These are phyloP conservation scores for Pichia sp. DNA, from an alignment of 1,139 yeast species.

Conservation along the genomic window DNA sequence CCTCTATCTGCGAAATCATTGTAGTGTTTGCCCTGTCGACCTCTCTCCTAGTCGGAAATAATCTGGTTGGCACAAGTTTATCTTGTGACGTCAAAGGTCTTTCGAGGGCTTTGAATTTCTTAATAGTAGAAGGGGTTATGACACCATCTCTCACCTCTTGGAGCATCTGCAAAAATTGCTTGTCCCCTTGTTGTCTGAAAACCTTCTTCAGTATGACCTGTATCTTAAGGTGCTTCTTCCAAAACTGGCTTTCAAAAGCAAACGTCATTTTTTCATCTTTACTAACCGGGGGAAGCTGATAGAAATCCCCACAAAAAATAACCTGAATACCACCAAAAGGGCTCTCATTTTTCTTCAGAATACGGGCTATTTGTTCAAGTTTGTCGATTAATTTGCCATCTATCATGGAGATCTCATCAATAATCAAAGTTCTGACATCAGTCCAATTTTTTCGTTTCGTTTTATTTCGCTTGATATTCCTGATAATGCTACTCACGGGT, in stretches of 20 bases:
- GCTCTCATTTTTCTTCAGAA: conserved; percentile 35
- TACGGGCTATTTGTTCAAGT: conserved; percentile 56
- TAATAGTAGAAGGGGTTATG: conserved; percentile 47
- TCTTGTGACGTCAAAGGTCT: conserved; percentile 53
- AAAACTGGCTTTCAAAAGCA: conserved; percentile 71
- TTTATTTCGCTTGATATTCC: conserved; percentile 49
- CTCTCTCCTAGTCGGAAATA: conserved; percentile 76
- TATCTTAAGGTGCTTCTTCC: conserved; percentile 59
- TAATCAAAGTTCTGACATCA: conserved; percentile 52
- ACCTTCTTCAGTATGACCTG: conserved; percentile 72
- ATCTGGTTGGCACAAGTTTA: conserved; percentile 80
- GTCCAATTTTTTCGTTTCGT: conserved; percentile 58
- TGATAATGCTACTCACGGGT: conserved; percentile 36
- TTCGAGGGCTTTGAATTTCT: conserved; percentile 46
- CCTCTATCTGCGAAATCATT: conserved; percentile 46
- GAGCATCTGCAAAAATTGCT: conserved; percentile 71
- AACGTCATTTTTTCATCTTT: conserved; percentile 38
- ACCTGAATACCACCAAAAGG: conserved; percentile 93
- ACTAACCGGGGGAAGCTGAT: conserved; percentile 81
- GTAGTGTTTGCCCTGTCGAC: conserved; percentile 71
- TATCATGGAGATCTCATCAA: conserved; percentile 89
- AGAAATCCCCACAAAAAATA: conserved; percentile 83
- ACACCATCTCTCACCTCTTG: conserved; percentile 79
- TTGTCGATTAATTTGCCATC: conserved; percentile 70
- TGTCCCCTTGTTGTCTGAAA: conserved; percentile 87